Conservation (phyloP, 2,329 filamentous ascomycete genomes). For the Sarocladium strictum region DNA sequence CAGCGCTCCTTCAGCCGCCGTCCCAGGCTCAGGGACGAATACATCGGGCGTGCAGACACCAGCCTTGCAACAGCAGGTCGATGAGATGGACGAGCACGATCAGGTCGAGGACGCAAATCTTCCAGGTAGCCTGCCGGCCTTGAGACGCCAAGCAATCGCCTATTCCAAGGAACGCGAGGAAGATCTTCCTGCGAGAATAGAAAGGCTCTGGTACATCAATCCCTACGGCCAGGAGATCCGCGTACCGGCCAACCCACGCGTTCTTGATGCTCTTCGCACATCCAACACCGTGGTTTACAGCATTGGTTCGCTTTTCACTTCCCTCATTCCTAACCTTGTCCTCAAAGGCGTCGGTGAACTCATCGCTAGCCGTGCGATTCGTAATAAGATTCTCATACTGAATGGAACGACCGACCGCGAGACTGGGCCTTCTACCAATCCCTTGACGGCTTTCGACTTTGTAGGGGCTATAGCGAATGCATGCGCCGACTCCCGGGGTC, state of each 20-base stretch:
- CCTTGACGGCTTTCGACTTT: constrained; percentile 75
- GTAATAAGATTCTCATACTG: constrained; percentile 74
- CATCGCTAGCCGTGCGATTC: constrained; percentile 33
- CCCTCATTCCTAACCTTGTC: constrained; percentile 76
- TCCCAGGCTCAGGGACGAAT: constrained; percentile 22
- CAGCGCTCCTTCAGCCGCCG: constrained; percentile 51
- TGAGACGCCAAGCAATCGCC: constrained; percentile 73
- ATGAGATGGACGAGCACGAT: constrained; percentile 52
- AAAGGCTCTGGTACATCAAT: constrained; percentile 93
- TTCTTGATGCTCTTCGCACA: constrained; percentile 59
- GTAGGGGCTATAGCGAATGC: constrained; percentile 73
- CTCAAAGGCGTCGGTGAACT: constrained; percentile 66
- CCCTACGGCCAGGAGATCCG: constrained; percentile 96
- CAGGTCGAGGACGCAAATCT: constrained; percentile 73
- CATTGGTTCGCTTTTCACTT: constrained; percentile 91
- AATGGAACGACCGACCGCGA: constrained; percentile 84
- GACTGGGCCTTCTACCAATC: constrained; percentile 61
- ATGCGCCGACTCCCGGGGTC: constrained; percentile 59
- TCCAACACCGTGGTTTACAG: constrained; percentile 76
- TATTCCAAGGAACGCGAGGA: constrained; percentile 74
- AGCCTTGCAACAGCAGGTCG: constrained; percentile 25
- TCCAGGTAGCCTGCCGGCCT: constrained; percentile 71
- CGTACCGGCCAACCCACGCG: constrained; percentile 75
- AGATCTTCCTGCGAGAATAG: constrained; percentile 71
- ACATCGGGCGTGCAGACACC: constrained; percentile 23